Evolutionary conservation across 1,139 yeast genomes (phyloP), one percentile per base, ranked within the genome.

Genomic region (Suhomyces kunorum): DNA sequence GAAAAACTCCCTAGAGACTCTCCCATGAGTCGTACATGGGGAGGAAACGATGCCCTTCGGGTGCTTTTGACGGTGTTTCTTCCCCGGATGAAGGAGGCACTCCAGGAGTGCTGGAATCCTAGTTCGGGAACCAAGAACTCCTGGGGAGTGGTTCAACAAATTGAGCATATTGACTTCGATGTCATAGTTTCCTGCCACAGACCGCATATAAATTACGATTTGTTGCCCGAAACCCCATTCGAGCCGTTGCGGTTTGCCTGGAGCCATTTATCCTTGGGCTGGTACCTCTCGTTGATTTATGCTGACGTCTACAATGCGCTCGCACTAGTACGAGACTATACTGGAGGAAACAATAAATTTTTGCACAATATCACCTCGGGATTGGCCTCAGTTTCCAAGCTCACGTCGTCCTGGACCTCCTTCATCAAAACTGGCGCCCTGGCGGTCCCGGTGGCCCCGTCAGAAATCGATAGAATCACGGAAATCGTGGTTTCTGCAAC

Each of bases 231-330:
- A 2, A 56, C 68, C 0, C 66, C 66, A 2, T 68, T 80, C 39
- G 78, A 77, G 39, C 74, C 74, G 3, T 64, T 83, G 45, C 65
- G 59, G 39, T 81, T 86, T 47, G 59, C 63, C 9, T 85, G 95
- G 92, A 75, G 78, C 32, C 66, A 67, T 32, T 53, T 74, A 7
- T 79, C 92, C 0, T 66, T 86, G 27, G 89, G 90, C 0, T 88
- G 96, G 96, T 83, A 87, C 56, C 71, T 76, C 32, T 76, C 86
- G 11, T 64, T 85, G 12, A 55, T 87, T 24, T 87, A 89, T 81
- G 79, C 83, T 1, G 69, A 74, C 38, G 73, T 87, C 1, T 87
- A 78, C 55, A 73, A 76, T 36, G 61, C 72, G 17, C 67, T 71
- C 8, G 69, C 66, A 28, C 34, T 58, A 15, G 52, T 54, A 17